Conservation (phyloP, 2,329 filamentous ascomycete species). For the Aspergillus bombycis region DNA sequence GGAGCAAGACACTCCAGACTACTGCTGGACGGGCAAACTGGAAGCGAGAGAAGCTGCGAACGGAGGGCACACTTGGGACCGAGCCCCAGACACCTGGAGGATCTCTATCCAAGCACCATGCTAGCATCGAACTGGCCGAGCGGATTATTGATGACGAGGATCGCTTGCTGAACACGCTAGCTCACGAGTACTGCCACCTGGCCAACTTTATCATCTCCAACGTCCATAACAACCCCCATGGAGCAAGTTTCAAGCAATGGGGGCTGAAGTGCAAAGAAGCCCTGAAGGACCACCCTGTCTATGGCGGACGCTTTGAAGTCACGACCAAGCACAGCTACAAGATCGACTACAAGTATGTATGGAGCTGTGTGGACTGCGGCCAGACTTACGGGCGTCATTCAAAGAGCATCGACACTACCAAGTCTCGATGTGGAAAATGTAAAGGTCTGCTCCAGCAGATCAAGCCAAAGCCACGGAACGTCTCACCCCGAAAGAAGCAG, state of each 20-base stretch:
- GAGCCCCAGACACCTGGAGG: conserved; percentile 5
- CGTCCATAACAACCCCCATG: conserved; percentile 76
- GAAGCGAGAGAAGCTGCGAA: conserved; percentile 57
- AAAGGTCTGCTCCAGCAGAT: conserved; percentile 72
- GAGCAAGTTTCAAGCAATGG: conserved; percentile 81
- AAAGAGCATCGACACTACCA: conserved; percentile 74
- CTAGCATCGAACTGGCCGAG: conserved; percentile 82
- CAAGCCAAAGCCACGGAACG: conserved; percentile 70
- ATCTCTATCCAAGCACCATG: conserved; percentile 56
- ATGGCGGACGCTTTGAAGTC: conserved; percentile 66
- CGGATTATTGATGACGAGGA: conserved; percentile 81
- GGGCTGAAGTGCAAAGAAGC: conserved; percentile 42
- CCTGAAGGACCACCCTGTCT: conserved; percentile 55
- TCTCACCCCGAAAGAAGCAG: conserved; percentile 33
- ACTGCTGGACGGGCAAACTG: conserved; percentile 71
- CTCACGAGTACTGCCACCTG: conserved; percentile 95
- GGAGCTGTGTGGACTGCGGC: conserved; percentile 73
- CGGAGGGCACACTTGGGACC: neutral
- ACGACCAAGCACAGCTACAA: conserved; percentile 89
- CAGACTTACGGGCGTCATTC: conserved; percentile 81
- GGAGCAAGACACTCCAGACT: conserved; percentile 65
- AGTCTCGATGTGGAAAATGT: conserved; percentile 78
- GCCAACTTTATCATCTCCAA: conserved; percentile 87
- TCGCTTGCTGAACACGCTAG: conserved; percentile 84
- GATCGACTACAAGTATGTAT: conserved; percentile 91